Percentiles rank a stretch among this genome's conserved stretches.
These are phyloP conservation scores for Russula vinacea DNA, from an alignment of 768 basidiomycete species.

Conservation along the genomic window DNA sequence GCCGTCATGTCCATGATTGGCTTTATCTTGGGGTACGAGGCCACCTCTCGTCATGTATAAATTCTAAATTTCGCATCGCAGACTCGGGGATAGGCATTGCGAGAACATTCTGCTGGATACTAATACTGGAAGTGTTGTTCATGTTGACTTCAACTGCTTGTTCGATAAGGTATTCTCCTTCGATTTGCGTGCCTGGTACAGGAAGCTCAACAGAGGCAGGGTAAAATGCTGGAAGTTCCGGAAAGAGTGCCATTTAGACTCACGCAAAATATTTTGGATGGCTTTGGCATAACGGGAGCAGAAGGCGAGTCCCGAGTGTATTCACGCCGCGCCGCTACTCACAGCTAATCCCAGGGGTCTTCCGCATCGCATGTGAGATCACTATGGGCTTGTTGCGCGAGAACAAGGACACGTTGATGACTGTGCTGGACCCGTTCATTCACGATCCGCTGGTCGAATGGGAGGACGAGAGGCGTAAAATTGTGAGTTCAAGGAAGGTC, in stretches of 20 bases:
- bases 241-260: slow-evolving; percentile 93
- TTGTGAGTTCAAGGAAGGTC: slow-evolving; percentile 40
- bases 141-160: slow-evolving; percentile 97
- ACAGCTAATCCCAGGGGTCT: slow-evolving; percentile 56
- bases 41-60: background rate
- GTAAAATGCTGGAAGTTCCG: slow-evolving; percentile 79
- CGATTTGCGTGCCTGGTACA: background rate
- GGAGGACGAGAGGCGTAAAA: slow-evolving; percentile 75
- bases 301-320: slow-evolving; percentile 59
- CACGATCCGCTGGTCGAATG: slow-evolving; percentile 97
- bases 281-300: slow-evolving; percentile 86
- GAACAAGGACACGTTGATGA: slow-evolving; percentile 92
- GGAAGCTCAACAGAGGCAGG: slow-evolving; percentile 40
- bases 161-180: slow-evolving; percentile 77
- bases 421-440: slow-evolving; percentile 92
- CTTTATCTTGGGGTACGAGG: slow-evolving; percentile 85
- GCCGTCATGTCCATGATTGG: slow-evolving; percentile 99
- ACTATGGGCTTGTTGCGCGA: slow-evolving; percentile 82
- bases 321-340: background rate
- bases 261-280: slow-evolving; percentile 90
- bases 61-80: slow-evolving; percentile 34
- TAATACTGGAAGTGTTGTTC: slow-evolving; percentile 85
- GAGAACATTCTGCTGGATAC: slow-evolving; percentile 94
- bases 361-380: slow-evolving; percentile 87
- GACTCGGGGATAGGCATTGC: slow-evolving; percentile 95